Percentiles rank a stretch among this genome's conserved stretches.
These are phyloP conservation scores for Colletotrichum karsti DNA, from an alignment of 2,329 filamentous ascomycete genomes.

Conservation along the genomic window DNA sequence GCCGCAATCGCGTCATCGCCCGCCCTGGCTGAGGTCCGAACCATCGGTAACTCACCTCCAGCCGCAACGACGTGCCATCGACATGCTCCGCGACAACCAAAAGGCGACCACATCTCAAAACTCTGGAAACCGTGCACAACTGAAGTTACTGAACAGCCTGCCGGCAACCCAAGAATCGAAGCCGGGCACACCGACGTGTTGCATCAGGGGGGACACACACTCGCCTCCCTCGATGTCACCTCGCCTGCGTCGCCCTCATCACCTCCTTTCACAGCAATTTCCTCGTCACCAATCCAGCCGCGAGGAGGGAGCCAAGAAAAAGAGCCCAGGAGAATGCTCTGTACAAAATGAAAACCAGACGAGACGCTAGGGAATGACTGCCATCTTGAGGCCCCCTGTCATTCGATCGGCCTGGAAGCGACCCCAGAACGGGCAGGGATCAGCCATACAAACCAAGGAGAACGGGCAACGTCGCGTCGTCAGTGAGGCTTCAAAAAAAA, in stretches of 20 bases:
- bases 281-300: background rate
- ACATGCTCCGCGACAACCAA: background rate
- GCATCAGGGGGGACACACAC: background rate
- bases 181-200: background rate
- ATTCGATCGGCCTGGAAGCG: background rate
- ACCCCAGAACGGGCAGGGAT: slow-evolving; percentile 2
- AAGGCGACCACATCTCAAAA: background rate
- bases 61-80: slow-evolving; percentile 1
- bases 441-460: slow-evolving; percentile 14
- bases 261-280: background rate
- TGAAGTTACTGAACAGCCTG: background rate
- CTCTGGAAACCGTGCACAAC: background rate
- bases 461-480: background rate
- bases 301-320: background rate
- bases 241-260: background rate
- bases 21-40: slow-evolving; percentile 8
- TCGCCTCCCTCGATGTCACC: slow-evolving; percentile 14
- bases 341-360: background rate
- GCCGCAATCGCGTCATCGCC: slow-evolving; percentile 21
- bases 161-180: background rate
- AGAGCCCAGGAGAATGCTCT: background rate
- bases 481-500: background rate
- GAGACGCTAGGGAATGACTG: slow-evolving; percentile 20
- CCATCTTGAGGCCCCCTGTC: slow-evolving; percentile 18
- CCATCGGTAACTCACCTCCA: slow-evolving; percentile 6